These are phyloP conservation scores for Coniferiporia weirii DNA, from an alignment of 1,284 basidiomycete genomes.

Conservation along the genomic window DNA sequence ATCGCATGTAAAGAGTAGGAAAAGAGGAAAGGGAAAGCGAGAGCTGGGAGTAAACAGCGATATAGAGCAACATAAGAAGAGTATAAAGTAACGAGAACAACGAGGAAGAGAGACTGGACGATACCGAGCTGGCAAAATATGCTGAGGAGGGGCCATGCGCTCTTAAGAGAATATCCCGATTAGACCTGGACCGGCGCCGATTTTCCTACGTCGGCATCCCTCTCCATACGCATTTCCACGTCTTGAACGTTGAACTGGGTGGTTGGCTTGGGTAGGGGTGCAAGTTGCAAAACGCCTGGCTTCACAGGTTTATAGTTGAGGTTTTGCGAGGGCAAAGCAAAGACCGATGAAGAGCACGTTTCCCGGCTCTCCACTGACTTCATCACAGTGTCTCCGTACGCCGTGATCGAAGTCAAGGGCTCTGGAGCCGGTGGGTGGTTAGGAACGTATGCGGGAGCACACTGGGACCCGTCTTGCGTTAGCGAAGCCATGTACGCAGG, in stretches of 20 bases:
- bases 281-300: constrained; percentile 5
- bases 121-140: too few species aligned
- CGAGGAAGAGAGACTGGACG: too few species aligned
- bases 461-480: neutral
- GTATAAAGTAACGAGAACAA: too few species aligned
- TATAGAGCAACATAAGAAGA: too few species aligned
- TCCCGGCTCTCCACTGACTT: neutral
- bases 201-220: neutral
- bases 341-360: neutral
- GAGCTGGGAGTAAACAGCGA: too few species aligned
- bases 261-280: neutral
- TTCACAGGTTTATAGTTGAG: neutral
- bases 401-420: neutral
- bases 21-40: too few species aligned
- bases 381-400: neutral
- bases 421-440: neutral
- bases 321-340: neutral
- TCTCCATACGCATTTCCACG: neutral
- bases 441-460: neutral
- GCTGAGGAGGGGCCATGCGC: too few species aligned
- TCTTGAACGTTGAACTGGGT: neutral
- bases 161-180: neutral
- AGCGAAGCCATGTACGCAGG: neutral
- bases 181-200: neutral
- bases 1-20: too few species aligned